Evolutionary conservation across 2,329 filamentous ascomycete genomes (phyloP).

Genomic region (Plectosphaerella cucumerina): DNA sequence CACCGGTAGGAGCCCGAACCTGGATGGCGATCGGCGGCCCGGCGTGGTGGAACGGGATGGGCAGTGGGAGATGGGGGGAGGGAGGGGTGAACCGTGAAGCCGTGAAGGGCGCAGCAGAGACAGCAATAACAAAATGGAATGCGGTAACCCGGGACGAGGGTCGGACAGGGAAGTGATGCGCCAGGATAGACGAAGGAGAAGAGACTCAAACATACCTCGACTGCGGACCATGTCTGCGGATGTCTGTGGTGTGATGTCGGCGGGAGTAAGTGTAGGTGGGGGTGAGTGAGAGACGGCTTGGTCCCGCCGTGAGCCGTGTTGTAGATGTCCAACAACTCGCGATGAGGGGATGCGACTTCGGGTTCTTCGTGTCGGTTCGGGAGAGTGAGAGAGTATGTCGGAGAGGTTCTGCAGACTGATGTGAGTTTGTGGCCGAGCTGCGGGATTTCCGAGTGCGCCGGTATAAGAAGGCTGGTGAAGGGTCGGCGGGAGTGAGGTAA

Average conservation of each 20-base stretch:
- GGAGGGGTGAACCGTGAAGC: no score
- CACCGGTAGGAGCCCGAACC: background rate
- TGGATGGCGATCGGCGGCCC: background rate
- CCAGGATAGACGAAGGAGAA: background rate
- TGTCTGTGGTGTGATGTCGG: background rate
- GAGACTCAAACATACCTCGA: constrained; percentile 42
- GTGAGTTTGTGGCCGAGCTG: no score
- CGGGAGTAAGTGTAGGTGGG: no score
- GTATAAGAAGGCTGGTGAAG: no score
- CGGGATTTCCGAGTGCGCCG: no score
- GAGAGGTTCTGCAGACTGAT: no score
- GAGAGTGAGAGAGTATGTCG: no score
- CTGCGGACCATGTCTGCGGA: constrained; percentile 45
- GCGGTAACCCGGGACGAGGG: background rate
- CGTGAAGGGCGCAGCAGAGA: background rate
- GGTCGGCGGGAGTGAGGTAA: no score
- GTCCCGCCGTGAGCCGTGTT: background rate
- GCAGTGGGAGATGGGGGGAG: background rate
- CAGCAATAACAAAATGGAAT: background rate
- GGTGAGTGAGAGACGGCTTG: background rate
- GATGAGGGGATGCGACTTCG: no score
- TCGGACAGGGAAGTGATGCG: background rate
- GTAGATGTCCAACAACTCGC: background rate
- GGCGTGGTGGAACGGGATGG: background rate
- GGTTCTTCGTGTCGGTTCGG: no score